Evolutionary conservation across 106 monocot species (phyloP).

Genomic region (Dendrobium catenatum): DNA sequence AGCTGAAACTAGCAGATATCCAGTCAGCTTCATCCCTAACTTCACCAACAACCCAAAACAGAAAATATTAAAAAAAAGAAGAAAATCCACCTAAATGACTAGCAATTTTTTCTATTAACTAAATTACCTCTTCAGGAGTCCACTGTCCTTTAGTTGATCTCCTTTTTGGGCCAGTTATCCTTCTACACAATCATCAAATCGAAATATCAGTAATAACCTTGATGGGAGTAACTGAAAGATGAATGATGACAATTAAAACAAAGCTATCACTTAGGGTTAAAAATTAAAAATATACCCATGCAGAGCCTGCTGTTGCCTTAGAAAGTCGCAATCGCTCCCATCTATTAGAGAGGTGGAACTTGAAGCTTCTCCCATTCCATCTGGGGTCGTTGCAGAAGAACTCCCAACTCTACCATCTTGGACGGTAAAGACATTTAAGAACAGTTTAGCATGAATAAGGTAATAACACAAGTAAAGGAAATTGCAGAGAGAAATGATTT

Average conservation of each 20-base stretch:
- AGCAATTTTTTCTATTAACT: background rate
- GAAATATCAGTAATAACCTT: background rate
- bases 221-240: background rate
- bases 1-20: background rate
- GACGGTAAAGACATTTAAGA: too few relatives aligned
- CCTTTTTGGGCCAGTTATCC: constrained; percentile 47
- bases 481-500: too few relatives aligned
- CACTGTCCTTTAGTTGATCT: constrained; percentile 63
- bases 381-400: background rate
- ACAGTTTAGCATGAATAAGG: too few relatives aligned
- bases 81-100: background rate
- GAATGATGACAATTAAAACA: background rate
- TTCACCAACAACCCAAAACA: background rate
- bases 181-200: constrained; percentile 22
- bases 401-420: constrained; percentile 1
- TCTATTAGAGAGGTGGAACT: constrained; percentile 13
- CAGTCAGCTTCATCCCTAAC: background rate
- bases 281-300: constrained; percentile 29
- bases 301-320: constrained; percentile 23
- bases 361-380: constrained; percentile 4
- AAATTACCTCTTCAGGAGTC: constrained; percentile 58
- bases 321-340: constrained; percentile 18
- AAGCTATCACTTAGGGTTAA: background rate
- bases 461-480: too few relatives aligned
- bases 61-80: background rate